Base-by-base conservation (phyloP, 345 rosid species). In the Lepidium didymum region DNA sequence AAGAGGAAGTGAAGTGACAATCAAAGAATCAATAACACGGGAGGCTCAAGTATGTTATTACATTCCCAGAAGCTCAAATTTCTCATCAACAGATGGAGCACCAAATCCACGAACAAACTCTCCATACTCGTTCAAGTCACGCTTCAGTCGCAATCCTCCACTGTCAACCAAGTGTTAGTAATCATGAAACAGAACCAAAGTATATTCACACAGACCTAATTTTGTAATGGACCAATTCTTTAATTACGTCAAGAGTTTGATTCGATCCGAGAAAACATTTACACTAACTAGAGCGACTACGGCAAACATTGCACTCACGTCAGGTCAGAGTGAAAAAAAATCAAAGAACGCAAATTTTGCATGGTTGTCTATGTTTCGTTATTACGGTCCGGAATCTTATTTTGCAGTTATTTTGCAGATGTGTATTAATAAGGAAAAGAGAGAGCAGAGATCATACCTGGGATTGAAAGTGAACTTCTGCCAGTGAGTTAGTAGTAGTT, bases 381-480 rank as follows among this genome's bases (percentile, higher is more conserved):
- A 68, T 16, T 29, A 38, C 23, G 34, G 58, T 4, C 57, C 41
- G 37, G 36, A 27, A 47, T 45, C 49, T 37, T 33, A 36, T 10
- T 46, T 58, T 23, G 0, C 12, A 29, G 47, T 46, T 56, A 57
- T 34, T 23, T 18, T 38, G 23, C 57, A 40, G 61, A 60, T 61
- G 16, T 40, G 43, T 33, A 18, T 54, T 16, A 45, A 8, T 8
- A 46, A 16, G 33, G 16, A 11, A 18, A 46, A 13, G 8, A 46
- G 53, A 47, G 56, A 60, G 58, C 35, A 44, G 49, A 8, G 68
- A 60, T 81, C 64, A 46, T 68, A 89, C 97, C 99, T 94, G 67
- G 96, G 96, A 81, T 91, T 94, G 83, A 91, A 87, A 27, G 93
- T 87, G 82, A 91, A 91, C 80, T 87, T 94, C 82, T 91, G 93